A percentile compares a stretch with the other conserved stretches of the same genome.
phyloP scores from a whole-genome alignment of 2,329 filamentous ascomycete genomes.

The Stagonosporopsis cucurbitacearum region DNA sequence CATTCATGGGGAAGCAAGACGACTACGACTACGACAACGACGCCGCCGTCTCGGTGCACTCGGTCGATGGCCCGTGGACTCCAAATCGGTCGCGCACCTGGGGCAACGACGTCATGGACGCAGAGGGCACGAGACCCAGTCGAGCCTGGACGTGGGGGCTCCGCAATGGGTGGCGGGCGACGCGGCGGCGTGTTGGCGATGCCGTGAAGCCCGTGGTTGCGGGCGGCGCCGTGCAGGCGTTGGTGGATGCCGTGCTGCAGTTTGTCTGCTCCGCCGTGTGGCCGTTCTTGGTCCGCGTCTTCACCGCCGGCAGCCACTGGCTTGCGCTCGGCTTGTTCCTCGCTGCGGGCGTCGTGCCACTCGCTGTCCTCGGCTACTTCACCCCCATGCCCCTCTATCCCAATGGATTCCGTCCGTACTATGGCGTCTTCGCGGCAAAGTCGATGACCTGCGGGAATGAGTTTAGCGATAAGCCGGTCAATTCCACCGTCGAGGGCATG shows the following conservation, averaged over 20 bases:
- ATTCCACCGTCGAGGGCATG: constrained; percentile 28
- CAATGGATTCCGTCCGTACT: constrained; percentile 7
- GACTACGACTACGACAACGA: background rate
- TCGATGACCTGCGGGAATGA: constrained; percentile 19
- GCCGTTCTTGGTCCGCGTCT: background rate
- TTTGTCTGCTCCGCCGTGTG: background rate
- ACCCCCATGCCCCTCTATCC: constrained; percentile 1
- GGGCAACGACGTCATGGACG: constrained; percentile 11
- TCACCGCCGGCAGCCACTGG: constrained; percentile 20
- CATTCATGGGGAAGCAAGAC: constrained; percentile 10
- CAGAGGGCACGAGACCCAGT: background rate
- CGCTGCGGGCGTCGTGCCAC: constrained; percentile 14
- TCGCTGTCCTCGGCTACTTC: constrained; percentile 17
- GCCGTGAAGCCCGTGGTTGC: background rate
- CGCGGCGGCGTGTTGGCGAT: background rate
- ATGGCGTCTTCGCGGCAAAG: constrained; percentile 23
- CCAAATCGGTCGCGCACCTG: constrained; percentile 2
- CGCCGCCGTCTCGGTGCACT: constrained; percentile 5
- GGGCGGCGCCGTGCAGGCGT: background rate
- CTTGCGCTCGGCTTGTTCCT: constrained; percentile 19
- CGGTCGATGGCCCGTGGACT: background rate
- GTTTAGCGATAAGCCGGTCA: constrained; percentile 15
- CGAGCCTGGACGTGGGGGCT: constrained; percentile 12
- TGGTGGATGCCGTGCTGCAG: background rate
- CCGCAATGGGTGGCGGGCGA: constrained; percentile 2